Evolutionary conservation across 1,284 basidiomycete species (phyloP).

Genomic region (Omphalotus olearius): DNA sequence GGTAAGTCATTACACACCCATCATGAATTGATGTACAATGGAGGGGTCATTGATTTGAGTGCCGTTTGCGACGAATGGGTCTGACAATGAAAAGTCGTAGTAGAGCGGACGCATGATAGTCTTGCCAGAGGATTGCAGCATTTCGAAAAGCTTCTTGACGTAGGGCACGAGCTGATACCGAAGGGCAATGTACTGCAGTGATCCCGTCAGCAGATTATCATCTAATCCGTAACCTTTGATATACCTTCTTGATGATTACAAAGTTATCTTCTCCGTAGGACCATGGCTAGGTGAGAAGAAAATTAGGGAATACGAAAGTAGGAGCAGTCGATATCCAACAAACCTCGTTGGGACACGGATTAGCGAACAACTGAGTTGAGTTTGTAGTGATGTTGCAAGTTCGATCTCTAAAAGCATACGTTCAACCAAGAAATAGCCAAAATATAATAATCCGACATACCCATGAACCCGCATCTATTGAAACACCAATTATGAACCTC

Average conservation of each 20-base stretch:
- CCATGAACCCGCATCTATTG: conserved; percentile 36
- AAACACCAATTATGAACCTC: background rate
- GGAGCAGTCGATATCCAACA: background rate
- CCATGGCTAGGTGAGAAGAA: conserved; percentile 29
- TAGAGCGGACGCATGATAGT: conserved; percentile 35
- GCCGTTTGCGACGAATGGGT: conserved; percentile 26
- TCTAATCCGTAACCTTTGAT: background rate
- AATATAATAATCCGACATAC: conserved; percentile 19
- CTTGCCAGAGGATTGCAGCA: conserved; percentile 30
- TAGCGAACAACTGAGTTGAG: conserved; percentile 25
- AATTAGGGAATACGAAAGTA: background rate
- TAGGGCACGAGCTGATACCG: conserved; percentile 35
- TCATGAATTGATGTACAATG: conserved; percentile 35
- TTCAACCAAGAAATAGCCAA: background rate
- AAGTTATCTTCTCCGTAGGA: conserved; percentile 37
- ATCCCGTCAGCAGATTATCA: no score
- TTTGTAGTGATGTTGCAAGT: conserved; percentile 25
- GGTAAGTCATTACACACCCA: conserved; percentile 23
- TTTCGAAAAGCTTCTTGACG: conserved; percentile 30
- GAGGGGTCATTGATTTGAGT: conserved; percentile 30
- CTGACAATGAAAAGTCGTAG: conserved; percentile 32
- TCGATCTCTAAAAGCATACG: conserved; percentile 21
- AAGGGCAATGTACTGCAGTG: conserved; percentile 31
- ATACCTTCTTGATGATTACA: conserved; percentile 32
- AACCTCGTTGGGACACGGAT: conserved; percentile 36